Conservation (phyloP, 768 basidiomycete species). For the Lepiota venenata region DNA sequence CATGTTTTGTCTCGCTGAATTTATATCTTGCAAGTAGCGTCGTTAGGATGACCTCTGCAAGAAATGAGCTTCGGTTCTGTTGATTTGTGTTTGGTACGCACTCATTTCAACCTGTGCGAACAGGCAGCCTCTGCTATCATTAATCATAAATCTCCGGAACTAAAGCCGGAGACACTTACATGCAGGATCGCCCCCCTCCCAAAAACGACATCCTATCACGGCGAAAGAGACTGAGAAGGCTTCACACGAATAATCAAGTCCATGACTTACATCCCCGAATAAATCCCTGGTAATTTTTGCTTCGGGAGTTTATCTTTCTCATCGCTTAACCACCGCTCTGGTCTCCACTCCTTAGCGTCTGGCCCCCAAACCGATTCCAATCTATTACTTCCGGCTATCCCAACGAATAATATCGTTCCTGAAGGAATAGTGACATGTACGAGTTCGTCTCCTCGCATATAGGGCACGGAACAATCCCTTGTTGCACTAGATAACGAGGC, state of each 20-base stretch:
- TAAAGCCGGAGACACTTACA: constrained; percentile 31
- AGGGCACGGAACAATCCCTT: constrained; percentile 41
- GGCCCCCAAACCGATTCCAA: constrained; percentile 49
- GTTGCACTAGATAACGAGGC: constrained; percentile 27
- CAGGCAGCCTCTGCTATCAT: constrained; percentile 39
- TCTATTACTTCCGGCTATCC: constrained; percentile 45
- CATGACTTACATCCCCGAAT: constrained; percentile 42
- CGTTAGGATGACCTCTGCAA: constrained; percentile 36
- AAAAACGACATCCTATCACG: constrained; percentile 50
- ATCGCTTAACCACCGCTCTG: constrained; percentile 45
- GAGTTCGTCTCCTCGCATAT: constrained; percentile 29
- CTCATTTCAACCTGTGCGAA: constrained; percentile 58
- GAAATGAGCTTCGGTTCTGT: not conserved
- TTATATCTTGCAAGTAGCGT: constrained; percentile 32
- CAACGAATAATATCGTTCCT: constrained; percentile 46
- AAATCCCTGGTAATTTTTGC: constrained; percentile 41
- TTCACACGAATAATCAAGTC: not conserved
- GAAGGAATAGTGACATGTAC: constrained; percentile 38
- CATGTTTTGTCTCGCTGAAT: constrained; percentile 31
- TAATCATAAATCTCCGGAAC: not conserved
- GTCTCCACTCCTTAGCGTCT: constrained; percentile 47
- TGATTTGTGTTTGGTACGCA: constrained; percentile 24
- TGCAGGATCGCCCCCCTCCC: constrained; percentile 50
- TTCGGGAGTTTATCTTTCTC: constrained; percentile 11
- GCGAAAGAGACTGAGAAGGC: not conserved